Percentiles rank a stretch among this genome's conserved stretches.
Conservation (phyloP, 78 protist genomes). For the Capsaspora owczarzaki region DNA sequence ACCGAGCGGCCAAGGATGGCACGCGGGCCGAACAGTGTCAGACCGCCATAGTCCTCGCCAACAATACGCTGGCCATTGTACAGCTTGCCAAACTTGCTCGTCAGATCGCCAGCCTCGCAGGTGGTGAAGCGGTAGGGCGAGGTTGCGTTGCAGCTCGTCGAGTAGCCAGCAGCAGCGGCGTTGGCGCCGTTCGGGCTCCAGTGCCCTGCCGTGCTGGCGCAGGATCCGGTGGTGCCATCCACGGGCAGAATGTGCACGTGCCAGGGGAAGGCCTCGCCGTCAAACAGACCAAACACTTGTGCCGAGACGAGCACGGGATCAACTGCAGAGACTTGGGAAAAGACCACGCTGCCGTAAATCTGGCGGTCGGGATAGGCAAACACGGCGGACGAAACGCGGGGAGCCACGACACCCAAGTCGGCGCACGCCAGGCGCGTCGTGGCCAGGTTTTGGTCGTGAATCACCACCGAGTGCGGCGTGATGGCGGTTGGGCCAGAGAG, state of each 20-base stretch:
- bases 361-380: too few species aligned
- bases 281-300: neutral
- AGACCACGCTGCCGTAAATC: too few species aligned
- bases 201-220: too few species aligned
- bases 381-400: neutral
- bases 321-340: too few species aligned
- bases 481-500: neutral
- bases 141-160: neutral
- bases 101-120: neutral
- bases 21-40: neutral
- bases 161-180: neutral
- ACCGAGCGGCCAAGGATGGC: neutral
- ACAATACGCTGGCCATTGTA: too few species aligned
- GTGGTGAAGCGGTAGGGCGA: neutral
- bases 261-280: neutral
- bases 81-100: too few species aligned
- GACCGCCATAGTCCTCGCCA: too few species aligned
- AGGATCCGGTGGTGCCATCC: too few species aligned
- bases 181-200: neutral
- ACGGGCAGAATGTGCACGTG: neutral
- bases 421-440: neutral
- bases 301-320: too few species aligned
- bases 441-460: neutral
- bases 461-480: neutral
- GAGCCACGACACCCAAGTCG: neutral